phyloP scores from a whole-genome alignment of 306 rosid species.

The Cucurbita argyrosperma region DNA sequence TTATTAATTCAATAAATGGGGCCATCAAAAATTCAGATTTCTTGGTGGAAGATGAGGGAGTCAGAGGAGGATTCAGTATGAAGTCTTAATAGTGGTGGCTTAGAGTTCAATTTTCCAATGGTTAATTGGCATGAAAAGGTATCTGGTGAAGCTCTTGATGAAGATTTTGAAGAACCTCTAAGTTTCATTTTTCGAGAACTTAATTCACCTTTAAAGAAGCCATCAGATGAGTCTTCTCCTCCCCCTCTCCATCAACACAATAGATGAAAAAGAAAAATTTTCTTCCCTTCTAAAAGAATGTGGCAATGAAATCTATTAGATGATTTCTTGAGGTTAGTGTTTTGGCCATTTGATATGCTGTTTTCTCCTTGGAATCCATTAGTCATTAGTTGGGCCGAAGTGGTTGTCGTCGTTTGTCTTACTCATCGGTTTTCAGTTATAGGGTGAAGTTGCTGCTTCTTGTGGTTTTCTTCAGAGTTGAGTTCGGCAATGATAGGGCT shows the following conservation, averaged over 20 bases:
- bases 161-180: neutral
- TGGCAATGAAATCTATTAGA: neutral
- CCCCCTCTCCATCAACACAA: neutral
- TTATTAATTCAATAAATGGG: neutral
- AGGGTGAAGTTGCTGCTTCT: neutral
- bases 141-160: neutral
- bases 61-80: neutral
- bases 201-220: neutral
- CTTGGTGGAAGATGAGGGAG: neutral
- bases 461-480: neutral
- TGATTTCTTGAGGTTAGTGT: neutral
- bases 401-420: neutral
- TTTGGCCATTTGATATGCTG: neutral
- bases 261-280: neutral
- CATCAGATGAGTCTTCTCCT: neutral
- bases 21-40: neutral
- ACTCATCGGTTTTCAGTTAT: neutral
- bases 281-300: neutral
- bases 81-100: neutral
- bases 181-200: neutral
- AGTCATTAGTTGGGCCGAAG: neutral
- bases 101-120: neutral
- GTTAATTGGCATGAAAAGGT: neutral
- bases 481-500: neutral
- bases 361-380: neutral